Base-by-base conservation (phyloP, 2,329 filamentous ascomycete genomes). In the Erysiphe pulchra region DNA sequence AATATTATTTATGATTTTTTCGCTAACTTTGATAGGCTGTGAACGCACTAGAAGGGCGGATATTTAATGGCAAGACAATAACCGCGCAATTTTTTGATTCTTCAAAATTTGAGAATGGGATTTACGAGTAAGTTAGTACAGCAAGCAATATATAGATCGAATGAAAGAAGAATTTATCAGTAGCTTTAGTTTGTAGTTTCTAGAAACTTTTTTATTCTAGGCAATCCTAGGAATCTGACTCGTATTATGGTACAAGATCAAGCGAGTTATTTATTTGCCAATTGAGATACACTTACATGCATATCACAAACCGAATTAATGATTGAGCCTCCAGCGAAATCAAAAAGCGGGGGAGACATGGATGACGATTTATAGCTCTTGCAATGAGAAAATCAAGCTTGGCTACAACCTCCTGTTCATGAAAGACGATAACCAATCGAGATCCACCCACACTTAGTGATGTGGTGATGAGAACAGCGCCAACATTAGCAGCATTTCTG, bases 31-130 rank as follows among this genome's bases (percentile, higher is more conserved):
- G 33, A 37, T 47, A 86, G 78, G 87, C 87, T 45, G 83, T 95
- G 44, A 92, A 90, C 58, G 84, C 84, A 11, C 71, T 93, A 37
- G 76, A 93, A 55, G 85, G 85, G 14, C 75, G 85, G 45, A 71
- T 84, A 14, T 95, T 95, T 60, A 86, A 85, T 51, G 86, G 82
- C 4, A 92, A 92, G 58, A 67, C 69, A 11, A 92, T 95, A 47
- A 65, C 67, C n/a, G 82, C 86, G 0, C 72, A 70, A 45, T 95
- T 86, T 58, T 95, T 81, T 59, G 75, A 92, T 55, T 67, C 67
- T 6, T 83, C 87, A 40, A 81, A 73, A 54, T 98, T 95, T 57
- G 84, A 92, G 51, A 62, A 67, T 45, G 79, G 79, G 0, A 60
- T 73, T 17, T 73, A 69, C 50, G 61, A 58, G 24, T 57, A 55